These are phyloP conservation scores for Coemansia sp. DNA, from an alignment of 192 early-diverging fungal genomes.

Conservation along the genomic window DNA sequence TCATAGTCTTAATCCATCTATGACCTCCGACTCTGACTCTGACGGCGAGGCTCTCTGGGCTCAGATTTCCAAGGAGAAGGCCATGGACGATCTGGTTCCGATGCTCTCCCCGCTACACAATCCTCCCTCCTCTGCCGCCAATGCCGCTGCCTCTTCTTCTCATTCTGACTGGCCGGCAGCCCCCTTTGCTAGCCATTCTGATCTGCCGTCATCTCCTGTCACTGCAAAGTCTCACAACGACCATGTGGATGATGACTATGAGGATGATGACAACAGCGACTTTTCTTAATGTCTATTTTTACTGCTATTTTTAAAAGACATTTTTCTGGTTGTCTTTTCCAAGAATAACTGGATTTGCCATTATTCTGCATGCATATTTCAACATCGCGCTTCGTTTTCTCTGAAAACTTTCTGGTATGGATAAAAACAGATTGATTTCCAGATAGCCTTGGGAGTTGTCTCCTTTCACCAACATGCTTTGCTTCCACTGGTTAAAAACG, in stretches of 20 bases:
- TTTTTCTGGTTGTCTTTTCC: neutral
- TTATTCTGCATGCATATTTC: too few species aligned
- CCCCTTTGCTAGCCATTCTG: too few species aligned
- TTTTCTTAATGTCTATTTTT: neutral
- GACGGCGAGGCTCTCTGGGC: slow-evolving; percentile 47
- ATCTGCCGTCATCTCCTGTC: too few species aligned
- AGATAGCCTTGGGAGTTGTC: too few species aligned
- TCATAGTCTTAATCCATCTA: neutral
- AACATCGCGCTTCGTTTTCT: too few species aligned
- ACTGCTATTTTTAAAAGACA: neutral
- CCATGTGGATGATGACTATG: neutral
- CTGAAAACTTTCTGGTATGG: too few species aligned
- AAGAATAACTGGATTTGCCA: neutral
- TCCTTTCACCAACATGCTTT: too few species aligned
- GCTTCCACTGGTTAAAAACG: too few species aligned
- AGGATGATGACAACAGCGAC: slow-evolving; percentile 21
- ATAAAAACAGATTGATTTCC: too few species aligned
- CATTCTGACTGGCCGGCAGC: too few species aligned
- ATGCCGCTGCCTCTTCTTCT: neutral
- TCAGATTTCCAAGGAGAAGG: slow-evolving; percentile 29
- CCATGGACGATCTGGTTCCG: slow-evolving; percentile 25
- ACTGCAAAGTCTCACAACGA: neutral
- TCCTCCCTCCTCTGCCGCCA: neutral
- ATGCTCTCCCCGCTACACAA: slow-evolving; percentile 8
- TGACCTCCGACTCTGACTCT: slow-evolving; percentile 20